These are phyloP conservation scores for Schizophyllum amplum DNA, from an alignment of 1,284 basidiomycete species.

Conservation along the genomic window DNA sequence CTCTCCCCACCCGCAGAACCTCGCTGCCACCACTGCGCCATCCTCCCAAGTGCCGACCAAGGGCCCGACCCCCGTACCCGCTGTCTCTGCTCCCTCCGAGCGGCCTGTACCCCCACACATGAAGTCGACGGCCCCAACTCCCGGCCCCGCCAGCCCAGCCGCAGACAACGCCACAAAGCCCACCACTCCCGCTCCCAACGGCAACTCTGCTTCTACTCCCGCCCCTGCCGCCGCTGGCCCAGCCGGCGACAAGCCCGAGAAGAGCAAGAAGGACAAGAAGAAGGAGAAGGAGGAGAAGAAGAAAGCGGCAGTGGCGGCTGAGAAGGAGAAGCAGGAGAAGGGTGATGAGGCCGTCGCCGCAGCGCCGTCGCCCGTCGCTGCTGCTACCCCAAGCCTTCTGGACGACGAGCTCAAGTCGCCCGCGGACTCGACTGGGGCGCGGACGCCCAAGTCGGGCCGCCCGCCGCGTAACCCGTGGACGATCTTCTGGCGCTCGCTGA, in stretches of 20 bases:
- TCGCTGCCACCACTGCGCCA: constrained; percentile 12
- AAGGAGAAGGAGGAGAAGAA: constrained; percentile 49
- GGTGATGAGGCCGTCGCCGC: constrained; percentile 11
- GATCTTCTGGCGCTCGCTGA: constrained; percentile 53
- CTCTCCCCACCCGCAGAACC: constrained; percentile 20
- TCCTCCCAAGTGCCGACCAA: constrained; percentile 25
- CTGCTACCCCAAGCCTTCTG: neutral
- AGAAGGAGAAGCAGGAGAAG: constrained; percentile 19
- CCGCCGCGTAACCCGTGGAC: constrained; percentile 75
- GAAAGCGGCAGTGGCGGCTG: constrained; percentile 33
- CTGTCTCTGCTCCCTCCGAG: neutral
- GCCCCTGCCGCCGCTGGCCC: constrained; percentile 22
- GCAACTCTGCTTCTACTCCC: constrained; percentile 11
- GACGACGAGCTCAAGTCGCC: constrained; percentile 39
- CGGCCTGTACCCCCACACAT: neutral
- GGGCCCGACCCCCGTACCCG: constrained; percentile 23
- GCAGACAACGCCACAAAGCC: constrained; percentile 7
- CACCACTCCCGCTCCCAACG: neutral
- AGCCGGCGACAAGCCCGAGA: constrained; percentile 32
- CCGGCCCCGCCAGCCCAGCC: constrained; percentile 30
- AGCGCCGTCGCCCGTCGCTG: constrained; percentile 6
- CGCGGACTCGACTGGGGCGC: constrained; percentile 37
- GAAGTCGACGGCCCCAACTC: constrained; percentile 19
- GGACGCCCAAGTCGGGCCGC: constrained; percentile 58
- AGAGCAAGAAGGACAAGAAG: constrained; percentile 40